Percentiles rank a stretch among this genome's conserved stretches.
These are phyloP conservation scores for Trichoderma sp. DNA, from an alignment of 2,329 filamentous ascomycete genomes.

Conservation along the genomic window DNA sequence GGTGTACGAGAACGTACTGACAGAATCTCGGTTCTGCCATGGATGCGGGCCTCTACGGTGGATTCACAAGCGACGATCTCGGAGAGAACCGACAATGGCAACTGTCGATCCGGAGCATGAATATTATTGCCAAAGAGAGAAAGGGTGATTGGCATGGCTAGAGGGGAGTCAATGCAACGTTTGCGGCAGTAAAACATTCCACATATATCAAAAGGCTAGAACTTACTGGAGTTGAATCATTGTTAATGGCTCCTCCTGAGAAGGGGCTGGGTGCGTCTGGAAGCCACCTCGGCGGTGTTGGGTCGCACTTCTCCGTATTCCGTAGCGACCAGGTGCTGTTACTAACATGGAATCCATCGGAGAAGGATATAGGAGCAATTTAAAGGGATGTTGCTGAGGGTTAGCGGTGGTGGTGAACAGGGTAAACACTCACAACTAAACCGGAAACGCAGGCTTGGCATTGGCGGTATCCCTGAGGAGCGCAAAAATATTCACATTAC, in stretches of 20 bases:
- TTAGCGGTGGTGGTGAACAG: neutral
- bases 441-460: neutral
- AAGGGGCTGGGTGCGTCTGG: neutral
- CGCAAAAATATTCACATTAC: neutral
- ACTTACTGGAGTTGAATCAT: neutral
- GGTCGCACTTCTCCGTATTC: neutral
- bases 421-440: neutral
- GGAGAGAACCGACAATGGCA: slow-evolving; percentile 5
- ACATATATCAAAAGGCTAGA: neutral
- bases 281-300: neutral
- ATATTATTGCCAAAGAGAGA: neutral
- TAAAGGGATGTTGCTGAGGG: neutral
- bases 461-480: neutral
- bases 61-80: neutral
- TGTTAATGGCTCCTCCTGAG: neutral
- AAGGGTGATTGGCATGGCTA: neutral
- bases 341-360: neutral
- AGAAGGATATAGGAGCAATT: neutral
- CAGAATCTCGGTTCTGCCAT: neutral
- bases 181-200: neutral
- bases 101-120: slow-evolving; percentile 3
- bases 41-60: neutral
- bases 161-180: neutral
- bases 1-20: neutral
- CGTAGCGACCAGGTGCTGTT: neutral